Percentiles rank a stretch among this genome's conserved stretches.
Conservation (phyloP, 2,329 filamentous ascomycete species). For the Diaporthe velutina region DNA sequence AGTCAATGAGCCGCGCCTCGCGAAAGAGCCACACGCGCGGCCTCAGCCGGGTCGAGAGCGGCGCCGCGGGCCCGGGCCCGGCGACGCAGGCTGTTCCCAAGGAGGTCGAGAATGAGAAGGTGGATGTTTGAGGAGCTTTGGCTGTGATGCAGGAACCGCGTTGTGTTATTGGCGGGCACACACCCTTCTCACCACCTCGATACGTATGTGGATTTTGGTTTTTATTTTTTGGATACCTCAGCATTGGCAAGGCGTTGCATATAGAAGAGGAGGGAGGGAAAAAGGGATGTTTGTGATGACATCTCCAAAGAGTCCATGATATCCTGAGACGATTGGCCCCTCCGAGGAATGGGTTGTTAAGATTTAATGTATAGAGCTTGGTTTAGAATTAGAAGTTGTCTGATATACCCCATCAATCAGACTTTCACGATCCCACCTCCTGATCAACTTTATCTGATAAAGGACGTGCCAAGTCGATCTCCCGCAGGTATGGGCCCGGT, state of each 20-base stretch:
- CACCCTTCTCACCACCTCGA: not conserved
- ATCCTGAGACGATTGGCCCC: not conserved
- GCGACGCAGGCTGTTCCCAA: not conserved
- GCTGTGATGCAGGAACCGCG: not conserved
- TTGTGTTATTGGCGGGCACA: not conserved
- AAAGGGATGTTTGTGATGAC: slow-evolving; percentile 1
- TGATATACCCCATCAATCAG: slow-evolving; percentile 23
- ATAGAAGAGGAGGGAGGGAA: slow-evolving; percentile 21
- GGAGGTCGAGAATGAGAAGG: slow-evolving; percentile 19
- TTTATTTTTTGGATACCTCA: slow-evolving; percentile 26
- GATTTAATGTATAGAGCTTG: slow-evolving; percentile 13
- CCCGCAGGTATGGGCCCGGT: slow-evolving; percentile 3
- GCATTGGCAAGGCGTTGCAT: slow-evolving; percentile 38
- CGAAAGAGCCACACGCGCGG: slow-evolving; percentile 31
- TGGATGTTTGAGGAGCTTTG: slow-evolving; percentile 14
- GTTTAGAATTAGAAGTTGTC: not conserved
- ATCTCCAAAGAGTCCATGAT: slow-evolving; percentile 1
- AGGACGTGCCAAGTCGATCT: slow-evolving; percentile 22
- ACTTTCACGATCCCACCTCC: slow-evolving; percentile 15
- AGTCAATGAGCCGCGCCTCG: slow-evolving; percentile 37
- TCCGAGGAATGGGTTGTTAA: not conserved
- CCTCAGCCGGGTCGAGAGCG: slow-evolving; percentile 1
- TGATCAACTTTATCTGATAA: slow-evolving; percentile 1
- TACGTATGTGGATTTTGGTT: not conserved
- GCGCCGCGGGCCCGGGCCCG: not conserved